Conservation (phyloP, 768 basidiomycete genomes). For the Candolleomyces eurysporus region DNA sequence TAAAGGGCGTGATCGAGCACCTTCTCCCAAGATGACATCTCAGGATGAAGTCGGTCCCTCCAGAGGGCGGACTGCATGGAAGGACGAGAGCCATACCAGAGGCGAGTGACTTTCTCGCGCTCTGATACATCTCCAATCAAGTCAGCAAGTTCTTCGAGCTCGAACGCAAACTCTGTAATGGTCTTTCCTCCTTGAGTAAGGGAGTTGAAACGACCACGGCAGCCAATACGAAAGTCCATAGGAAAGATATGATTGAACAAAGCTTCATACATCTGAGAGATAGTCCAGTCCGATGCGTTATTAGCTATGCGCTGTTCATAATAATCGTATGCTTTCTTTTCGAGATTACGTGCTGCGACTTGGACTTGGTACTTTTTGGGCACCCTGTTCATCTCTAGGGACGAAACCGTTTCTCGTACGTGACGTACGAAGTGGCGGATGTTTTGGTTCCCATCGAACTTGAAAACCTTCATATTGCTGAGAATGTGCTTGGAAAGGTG, state of each 20-base stretch:
- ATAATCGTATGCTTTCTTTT: slow-evolving; percentile 23
- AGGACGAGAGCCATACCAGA: not conserved
- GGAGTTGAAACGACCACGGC: slow-evolving; percentile 19
- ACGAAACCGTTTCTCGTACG: no score
- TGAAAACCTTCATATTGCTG: no score
- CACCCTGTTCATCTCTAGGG: no score
- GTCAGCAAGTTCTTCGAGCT: slow-evolving; percentile 30
- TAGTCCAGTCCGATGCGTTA: slow-evolving; percentile 21
- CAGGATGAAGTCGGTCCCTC: not conserved
- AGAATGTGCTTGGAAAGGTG: no score
- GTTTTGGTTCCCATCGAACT: no score
- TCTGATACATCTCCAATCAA: slow-evolving; percentile 28
- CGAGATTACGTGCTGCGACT: no score
- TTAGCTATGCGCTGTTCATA: slow-evolving; percentile 27
- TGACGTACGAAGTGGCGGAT: no score
- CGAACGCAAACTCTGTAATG: slow-evolving; percentile 27
- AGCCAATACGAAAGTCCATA: slow-evolving; percentile 21
- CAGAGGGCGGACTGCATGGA: not conserved
- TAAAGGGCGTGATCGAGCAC: not conserved
- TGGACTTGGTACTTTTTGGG: no score
- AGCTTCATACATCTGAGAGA: slow-evolving; percentile 27
- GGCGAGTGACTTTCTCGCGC: not conserved
- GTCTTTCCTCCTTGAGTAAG: slow-evolving; percentile 23
- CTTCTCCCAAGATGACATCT: not conserved
- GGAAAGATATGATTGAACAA: slow-evolving; percentile 41